Evolutionary conservation across 208 protist species (phyloP).

Genomic region (Blechomonas ayalai): DNA sequence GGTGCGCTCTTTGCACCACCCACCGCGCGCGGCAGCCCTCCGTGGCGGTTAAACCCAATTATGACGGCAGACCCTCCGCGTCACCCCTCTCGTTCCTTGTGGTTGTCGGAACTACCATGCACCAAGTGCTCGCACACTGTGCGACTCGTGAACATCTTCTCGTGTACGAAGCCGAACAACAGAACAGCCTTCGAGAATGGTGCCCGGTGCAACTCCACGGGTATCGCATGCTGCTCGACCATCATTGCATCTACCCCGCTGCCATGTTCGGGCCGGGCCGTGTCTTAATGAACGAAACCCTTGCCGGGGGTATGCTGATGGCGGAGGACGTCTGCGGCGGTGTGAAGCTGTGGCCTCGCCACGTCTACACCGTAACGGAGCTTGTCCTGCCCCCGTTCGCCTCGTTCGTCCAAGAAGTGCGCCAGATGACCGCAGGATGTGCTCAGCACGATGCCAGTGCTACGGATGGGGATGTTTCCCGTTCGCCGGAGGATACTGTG

Average conservation of each 20-base stretch:
- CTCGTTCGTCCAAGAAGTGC: too few species aligned
- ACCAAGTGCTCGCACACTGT: slow-evolving; percentile 48
- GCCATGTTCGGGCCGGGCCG: slow-evolving; percentile 60
- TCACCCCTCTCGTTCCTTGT: slow-evolving; percentile 4
- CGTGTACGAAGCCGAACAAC: slow-evolving; percentile 28
- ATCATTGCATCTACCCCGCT: slow-evolving; percentile 69
- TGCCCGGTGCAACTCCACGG: slow-evolving; percentile 65
- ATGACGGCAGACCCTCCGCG: neutral
- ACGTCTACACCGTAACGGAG: slow-evolving; percentile 65
- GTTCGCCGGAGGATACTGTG: too few species aligned
- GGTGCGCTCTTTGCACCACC: slow-evolving; percentile 29
- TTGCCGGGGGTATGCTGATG: slow-evolving; percentile 46
- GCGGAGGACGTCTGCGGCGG: slow-evolving; percentile 71
- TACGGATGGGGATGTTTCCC: too few species aligned
- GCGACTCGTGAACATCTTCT: slow-evolving; percentile 40
- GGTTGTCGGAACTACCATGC: slow-evolving; percentile 11
- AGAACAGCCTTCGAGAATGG: slow-evolving; percentile 26
- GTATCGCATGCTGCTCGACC: slow-evolving; percentile 59
- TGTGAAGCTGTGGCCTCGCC: slow-evolving; percentile 62
- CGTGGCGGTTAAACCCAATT: neutral
- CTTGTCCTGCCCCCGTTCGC: slow-evolving; percentile 53
- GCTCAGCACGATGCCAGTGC: too few species aligned
- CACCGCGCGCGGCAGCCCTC: neutral
- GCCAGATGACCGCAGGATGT: too few species aligned
- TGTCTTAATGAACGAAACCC: slow-evolving; percentile 55